A percentile compares a stretch with the other conserved stretches of the same genome.
Evolutionary conservation across 108 stramenopile species (phyloP).

Genomic region (Parietichytrium sp.): DNA sequence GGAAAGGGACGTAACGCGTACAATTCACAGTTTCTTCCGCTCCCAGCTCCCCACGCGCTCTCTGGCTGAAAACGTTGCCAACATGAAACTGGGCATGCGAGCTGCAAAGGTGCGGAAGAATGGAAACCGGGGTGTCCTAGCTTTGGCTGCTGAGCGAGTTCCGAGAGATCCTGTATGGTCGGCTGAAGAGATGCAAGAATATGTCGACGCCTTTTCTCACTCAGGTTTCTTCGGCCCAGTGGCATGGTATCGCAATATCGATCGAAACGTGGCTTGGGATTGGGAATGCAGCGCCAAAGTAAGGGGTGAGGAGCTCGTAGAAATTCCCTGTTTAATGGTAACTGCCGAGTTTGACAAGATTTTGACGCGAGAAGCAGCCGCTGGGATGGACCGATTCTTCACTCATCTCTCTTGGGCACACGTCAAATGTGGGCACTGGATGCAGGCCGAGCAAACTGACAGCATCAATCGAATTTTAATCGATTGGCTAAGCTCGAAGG

Average conservation of each 20-base stretch:
- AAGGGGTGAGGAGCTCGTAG: neutral
- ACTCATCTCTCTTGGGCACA: neutral
- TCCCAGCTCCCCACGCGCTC: too few species aligned
- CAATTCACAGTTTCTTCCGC: neutral
- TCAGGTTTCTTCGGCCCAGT: neutral
- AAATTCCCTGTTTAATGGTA: slow-evolving; percentile 21
- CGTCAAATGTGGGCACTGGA: slow-evolving; percentile 11
- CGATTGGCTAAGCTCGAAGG: too few species aligned
- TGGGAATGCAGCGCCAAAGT: neutral
- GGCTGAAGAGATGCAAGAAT: slow-evolving; percentile 14
- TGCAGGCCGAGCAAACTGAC: neutral
- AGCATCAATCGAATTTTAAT: slow-evolving; percentile 12
- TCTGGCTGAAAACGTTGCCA: too few species aligned
- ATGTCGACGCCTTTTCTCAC: neutral
- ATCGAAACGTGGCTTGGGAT: slow-evolving; percentile 30
- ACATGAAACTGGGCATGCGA: slow-evolving; percentile 30
- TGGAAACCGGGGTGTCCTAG: neutral
- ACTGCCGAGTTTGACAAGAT: neutral
- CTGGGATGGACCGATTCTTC: neutral
- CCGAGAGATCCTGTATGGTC: slow-evolving; percentile 17
- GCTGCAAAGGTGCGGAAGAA: slow-evolving; percentile 16
- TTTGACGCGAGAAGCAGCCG: neutral
- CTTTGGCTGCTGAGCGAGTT: neutral
- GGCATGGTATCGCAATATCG: neutral
- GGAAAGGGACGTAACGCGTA: neutral